phyloP scores from a whole-genome alignment of 2,329 filamentous ascomycete genomes.

The Colletotrichum horii region DNA sequence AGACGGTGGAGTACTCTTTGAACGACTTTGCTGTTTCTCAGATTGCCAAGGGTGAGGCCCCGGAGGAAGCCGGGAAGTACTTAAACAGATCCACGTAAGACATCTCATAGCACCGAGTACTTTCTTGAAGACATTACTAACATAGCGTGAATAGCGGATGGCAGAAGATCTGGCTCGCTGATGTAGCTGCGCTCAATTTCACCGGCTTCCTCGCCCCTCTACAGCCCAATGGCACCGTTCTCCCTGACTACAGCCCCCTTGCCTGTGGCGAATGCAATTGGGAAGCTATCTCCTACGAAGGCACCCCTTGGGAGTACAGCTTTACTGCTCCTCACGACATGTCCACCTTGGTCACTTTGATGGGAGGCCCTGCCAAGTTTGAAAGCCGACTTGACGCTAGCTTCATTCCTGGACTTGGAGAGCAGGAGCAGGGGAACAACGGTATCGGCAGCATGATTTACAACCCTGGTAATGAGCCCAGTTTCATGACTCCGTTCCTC shows the following conservation, averaged over 20 bases:
- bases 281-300: constrained; percentile 58
- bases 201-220: constrained; percentile 63
- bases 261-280: constrained; percentile 61
- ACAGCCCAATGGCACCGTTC: constrained; percentile 48
- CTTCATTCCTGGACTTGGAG: constrained; percentile 41
- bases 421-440: constrained; percentile 54
- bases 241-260: constrained; percentile 50
- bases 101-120: fast-evolving
- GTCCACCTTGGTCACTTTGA: constrained; percentile 51
- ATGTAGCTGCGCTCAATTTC: constrained; percentile 50
- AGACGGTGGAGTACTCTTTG: constrained; percentile 61
- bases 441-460: constrained; percentile 49
- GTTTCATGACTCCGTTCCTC: constrained; percentile 60
- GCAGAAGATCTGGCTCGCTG: constrained; percentile 63
- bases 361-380: constrained; percentile 56
- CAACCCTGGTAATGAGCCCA: constrained; percentile 61
- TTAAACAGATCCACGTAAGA: constrained; percentile 49
- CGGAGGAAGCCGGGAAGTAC: constrained; percentile 54
- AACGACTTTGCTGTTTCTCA: constrained; percentile 64
- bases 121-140: neutral
- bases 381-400: constrained; percentile 50
- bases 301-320: constrained; percentile 52
- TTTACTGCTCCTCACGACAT: constrained; percentile 66
- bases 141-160: constrained; percentile 44
- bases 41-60: constrained; percentile 57